Conservation (phyloP, 1,284 basidiomycete genomes). For the Leccinum solheimii region DNA sequence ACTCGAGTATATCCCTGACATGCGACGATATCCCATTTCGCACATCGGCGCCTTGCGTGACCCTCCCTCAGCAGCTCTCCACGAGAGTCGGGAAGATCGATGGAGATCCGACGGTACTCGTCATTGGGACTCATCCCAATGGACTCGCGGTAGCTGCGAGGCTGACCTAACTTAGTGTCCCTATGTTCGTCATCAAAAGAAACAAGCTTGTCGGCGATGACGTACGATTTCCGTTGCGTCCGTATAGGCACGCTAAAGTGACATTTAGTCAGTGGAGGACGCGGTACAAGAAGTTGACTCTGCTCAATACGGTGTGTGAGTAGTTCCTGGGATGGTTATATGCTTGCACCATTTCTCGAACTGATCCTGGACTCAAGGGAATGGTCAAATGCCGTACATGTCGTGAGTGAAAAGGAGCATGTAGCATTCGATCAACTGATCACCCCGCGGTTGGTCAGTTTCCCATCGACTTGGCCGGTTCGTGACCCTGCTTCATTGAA, state of each 20-base stretch:
- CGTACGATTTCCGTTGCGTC: constrained; percentile 21
- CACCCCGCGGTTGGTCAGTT: constrained; percentile 20
- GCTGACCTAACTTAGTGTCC: constrained; percentile 27
- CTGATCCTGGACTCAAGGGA: constrained; percentile 20
- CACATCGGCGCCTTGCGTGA: background rate
- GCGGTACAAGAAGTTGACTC: constrained; percentile 30
- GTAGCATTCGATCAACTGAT: background rate
- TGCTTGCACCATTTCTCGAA: background rate
- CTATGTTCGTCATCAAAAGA: constrained; percentile 38
- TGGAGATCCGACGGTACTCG: constrained; percentile 28
- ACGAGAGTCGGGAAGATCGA: background rate
- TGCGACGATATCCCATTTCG: background rate
- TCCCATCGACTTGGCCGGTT: constrained; percentile 40
- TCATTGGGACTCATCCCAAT: constrained; percentile 40
- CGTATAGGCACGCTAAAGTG: background rate
- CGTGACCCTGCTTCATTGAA: constrained; percentile 33
- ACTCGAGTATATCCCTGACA: background rate
- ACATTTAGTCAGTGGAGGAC: constrained; percentile 27
- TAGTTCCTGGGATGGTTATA: background rate
- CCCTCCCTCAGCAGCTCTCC: background rate
- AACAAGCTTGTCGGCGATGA: constrained; percentile 38
- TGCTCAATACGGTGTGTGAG: constrained; percentile 31
- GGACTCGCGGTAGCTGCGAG: constrained; percentile 38
- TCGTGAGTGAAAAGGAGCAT: constrained; percentile 17
- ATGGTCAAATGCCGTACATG: constrained; percentile 25